Evolutionary conservation across 23 red algal genomes (phyloP).

Genomic region (Gracilaria gracilis): DNA sequence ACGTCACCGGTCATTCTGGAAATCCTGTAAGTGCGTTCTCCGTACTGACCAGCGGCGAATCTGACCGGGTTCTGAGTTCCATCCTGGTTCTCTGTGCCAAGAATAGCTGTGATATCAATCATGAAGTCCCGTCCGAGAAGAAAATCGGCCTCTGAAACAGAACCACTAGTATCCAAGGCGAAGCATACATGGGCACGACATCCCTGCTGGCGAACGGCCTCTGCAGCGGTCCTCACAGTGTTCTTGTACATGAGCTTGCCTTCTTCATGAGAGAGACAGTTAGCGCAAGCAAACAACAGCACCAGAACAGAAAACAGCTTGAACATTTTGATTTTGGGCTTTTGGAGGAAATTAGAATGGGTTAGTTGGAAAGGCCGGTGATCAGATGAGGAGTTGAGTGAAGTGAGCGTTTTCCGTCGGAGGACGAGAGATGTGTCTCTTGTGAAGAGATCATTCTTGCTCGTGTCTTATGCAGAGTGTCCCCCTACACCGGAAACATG

Average conservation of each 20-base stretch:
- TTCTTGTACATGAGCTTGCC: constrained; percentile 19
- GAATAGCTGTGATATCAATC: constrained; percentile 20
- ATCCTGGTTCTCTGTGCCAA: background rate
- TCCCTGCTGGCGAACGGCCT: background rate
- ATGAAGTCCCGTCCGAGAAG: constrained; percentile 10
- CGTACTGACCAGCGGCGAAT: constrained; percentile 48
- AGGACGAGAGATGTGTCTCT: no score
- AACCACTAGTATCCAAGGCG: constrained; percentile 39
- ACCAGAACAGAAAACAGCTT: background rate
- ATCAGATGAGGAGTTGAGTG: no score
- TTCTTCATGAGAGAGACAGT: background rate
- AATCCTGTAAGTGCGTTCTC: background rate
- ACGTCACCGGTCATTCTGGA: constrained; percentile 2
- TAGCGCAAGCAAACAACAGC: background rate
- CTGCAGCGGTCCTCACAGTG: background rate
- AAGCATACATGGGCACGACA: constrained; percentile 44
- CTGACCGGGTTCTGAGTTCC: background rate
- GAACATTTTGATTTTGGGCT: no score
- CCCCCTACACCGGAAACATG: no score
- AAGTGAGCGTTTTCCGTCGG: no score
- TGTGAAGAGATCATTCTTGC: no score
- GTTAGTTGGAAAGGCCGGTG: no score
- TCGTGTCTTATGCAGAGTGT: no score
- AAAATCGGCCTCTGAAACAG: background rate
- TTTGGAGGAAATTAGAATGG: no score